Evolutionary conservation across 768 basidiomycete species (phyloP), one percentile per base, ranked within the genome.

Genomic region (Pisolithus albus): DNA sequence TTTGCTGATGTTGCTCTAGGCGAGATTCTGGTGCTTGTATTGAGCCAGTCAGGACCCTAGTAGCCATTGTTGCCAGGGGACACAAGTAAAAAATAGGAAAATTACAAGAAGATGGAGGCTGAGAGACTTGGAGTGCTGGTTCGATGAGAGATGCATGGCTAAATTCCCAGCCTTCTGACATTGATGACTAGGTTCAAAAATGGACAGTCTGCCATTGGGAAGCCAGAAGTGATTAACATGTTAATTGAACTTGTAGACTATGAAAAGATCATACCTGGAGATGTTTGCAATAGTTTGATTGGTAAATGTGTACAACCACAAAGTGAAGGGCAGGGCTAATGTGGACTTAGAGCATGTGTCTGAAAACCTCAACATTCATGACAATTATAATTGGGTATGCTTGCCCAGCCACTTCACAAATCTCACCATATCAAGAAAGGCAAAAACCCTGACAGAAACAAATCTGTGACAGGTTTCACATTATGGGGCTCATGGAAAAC

Each of bases 281-380:
- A 24, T 5, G 24, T 24, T 24, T 24, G 24, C 24, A 24, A 24
- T 5, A 24, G 5, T 13, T 39, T 6, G 9, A 26, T 8, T 7
- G 11, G 36, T 7, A 7, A 43, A 6, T 32, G 13, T 9, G 24
- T 16, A n/a, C 18, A 15, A 16, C 28, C 8, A 38, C 26, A 15
- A 23, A 51, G 44, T 37, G 34, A 36, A 46, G 37, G 34, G 7
- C 26, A 19, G 16, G 39, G 24, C n/a, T 39, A 46, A 19, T 16
- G 21, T 1, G 34, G 34, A 21, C 9, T 7, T 23, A 36, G 32
- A 7, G 46, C 36, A 37, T 38, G 34, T 15, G 23, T 19, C 15
- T 51, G 5, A 46, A 51, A 2, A 44, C 50, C 9, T 51, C 50
- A 13, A 51, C 43, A 45, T 51, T 42, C 24, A 51, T 28, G n/a